Evolutionary conservation across 139 green algal genomes (phyloP), one percentile per base, ranked within the genome.

Genomic region (Chlorella sp.): DNA sequence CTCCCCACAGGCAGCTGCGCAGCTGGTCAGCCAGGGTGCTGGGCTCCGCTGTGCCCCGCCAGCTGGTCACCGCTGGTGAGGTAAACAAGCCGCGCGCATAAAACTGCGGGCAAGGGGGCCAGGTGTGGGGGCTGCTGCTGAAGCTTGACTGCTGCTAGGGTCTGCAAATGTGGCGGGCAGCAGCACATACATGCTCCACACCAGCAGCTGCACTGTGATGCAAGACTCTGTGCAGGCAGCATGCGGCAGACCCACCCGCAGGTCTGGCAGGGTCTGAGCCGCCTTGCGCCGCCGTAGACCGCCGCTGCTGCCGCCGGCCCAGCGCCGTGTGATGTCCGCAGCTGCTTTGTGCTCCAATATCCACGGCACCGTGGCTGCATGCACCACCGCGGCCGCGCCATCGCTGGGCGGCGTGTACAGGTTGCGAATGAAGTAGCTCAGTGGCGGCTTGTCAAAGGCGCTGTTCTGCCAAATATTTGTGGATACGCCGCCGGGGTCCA

Each of bases 21-120:
- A 88, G 0, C 38, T 76, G 63, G 23, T 74, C 76, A 23, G 79
- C 56, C 51, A 88, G n/a, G 21, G 74, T 21, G 15, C 7, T 39
- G n/a, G 28, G 26, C n/a, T 39, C 28, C 32, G 36, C 70, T 0
- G 41, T 26, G 21, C 81, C 81, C 18, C 81, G 70, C 69, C 69
- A 86, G 68, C 64, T 72, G 60, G 80, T 86, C 25, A 92, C 63
- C 21, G 67, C 74, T 26, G 92, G 89, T 41, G 83, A 92, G 26
- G 88, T 86, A 88, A 97, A 97, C 20, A 94, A 70, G 63, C 94
- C 94, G 21, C 93, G 90, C 18, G 93, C 91, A 82, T 96, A 97
- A 79, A 95, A 97, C 60, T 90, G 88, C 82, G 87, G n/a, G 51
- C 51, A 15, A 13, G 6, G 4, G 36, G 38, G 67, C 21, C 38